phyloP scores from a whole-genome alignment of 2,329 filamentous ascomycete genomes.

The Scedosporium boydii region DNA sequence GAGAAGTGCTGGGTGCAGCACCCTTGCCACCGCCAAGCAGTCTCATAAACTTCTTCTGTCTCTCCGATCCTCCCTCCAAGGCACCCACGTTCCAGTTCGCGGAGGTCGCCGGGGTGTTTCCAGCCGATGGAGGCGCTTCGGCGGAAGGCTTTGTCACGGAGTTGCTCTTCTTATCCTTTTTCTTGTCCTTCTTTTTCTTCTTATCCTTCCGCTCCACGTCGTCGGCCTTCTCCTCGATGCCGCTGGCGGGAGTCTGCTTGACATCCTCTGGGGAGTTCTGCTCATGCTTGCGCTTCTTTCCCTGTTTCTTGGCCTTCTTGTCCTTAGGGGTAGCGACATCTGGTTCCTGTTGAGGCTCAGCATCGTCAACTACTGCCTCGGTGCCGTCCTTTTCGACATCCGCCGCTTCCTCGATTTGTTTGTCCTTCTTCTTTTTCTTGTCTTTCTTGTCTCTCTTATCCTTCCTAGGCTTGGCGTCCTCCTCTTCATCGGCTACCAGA shows the following conservation, averaged over 20 bases:
- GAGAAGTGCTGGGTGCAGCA: neutral
- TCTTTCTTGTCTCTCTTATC: conserved; percentile 9
- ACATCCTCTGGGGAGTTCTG: conserved; percentile 14
- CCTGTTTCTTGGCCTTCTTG: conserved; percentile 17
- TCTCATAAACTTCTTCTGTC: conserved; percentile 47
- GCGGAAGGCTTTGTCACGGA: conserved; percentile 9
- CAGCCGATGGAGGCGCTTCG: conserved; percentile 9
- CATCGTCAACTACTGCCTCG: neutral
- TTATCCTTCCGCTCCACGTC: conserved; percentile 6
- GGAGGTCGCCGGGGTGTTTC: conserved; percentile 13
- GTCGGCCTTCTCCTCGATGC: conserved; percentile 13
- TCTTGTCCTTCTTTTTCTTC: conserved; percentile 15
- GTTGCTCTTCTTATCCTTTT: conserved; percentile 17
- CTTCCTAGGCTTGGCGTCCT: conserved; percentile 8
- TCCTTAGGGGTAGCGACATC: conserved; percentile 5
- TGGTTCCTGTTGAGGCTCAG: neutral
- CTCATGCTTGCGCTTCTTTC: conserved; percentile 26
- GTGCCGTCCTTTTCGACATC: too few species aligned
- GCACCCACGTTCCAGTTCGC: conserved; percentile 44
- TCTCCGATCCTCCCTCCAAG: conserved; percentile 38
- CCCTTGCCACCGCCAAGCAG: conserved; percentile 45
- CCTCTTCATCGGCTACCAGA: neutral
- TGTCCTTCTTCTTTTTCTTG: conserved; percentile 15
- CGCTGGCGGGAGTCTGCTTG: conserved; percentile 10
- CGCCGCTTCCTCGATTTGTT: neutral